phyloP scores from a whole-genome alignment of 345 rosid species.

The Populus tremula region DNA sequence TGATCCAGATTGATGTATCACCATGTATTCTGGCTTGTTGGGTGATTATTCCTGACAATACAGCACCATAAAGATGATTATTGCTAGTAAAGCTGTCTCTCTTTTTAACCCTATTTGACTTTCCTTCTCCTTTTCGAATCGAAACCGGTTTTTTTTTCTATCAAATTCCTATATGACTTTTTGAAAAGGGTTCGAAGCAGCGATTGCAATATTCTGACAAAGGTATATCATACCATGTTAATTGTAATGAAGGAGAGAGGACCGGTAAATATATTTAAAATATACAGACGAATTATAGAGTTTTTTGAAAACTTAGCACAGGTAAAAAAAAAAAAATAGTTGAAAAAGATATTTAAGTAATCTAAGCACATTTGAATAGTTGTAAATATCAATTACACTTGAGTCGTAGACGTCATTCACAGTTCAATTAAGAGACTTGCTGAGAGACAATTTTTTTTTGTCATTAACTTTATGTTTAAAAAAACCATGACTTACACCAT shows the following conservation, averaged over 20 bases:
- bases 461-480: too few species aligned
- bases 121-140: background rate
- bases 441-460: too few species aligned
- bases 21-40: background rate
- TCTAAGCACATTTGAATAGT: too few species aligned
- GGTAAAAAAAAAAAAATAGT: too few species aligned
- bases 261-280: background rate
- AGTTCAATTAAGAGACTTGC: too few species aligned
- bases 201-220: background rate
- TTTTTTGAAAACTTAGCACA: too few species aligned
- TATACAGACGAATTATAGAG: slow-evolving; percentile 21
- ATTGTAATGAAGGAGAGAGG: background rate
- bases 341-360: too few species aligned
- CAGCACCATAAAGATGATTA: slow-evolving; percentile 1
- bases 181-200: background rate
- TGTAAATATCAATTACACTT: too few species aligned
- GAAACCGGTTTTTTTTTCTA: too few species aligned
- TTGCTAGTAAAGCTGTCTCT: background rate
- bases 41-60: background rate
- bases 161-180: background rate
- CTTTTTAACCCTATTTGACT: background rate
- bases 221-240: background rate
- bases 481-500: too few species aligned
- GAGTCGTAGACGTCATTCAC: too few species aligned
- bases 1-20: slow-evolving; percentile 23